Conservation (phyloP, 2,329 filamentous ascomycete species). For the Trichoderma gracile region DNA sequence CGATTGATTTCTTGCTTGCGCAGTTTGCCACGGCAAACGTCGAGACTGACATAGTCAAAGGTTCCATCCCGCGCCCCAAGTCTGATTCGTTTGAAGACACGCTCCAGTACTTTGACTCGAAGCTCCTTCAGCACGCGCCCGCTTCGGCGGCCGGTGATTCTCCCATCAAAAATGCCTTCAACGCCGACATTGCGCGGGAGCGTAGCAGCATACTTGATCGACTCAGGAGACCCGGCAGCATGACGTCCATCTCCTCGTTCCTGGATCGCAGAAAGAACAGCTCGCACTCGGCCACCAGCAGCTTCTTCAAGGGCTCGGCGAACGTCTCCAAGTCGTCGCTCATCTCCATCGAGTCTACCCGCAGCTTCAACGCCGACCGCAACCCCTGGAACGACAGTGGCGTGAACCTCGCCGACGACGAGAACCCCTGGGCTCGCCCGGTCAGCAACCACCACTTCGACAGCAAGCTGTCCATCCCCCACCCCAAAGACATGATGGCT, state of each 20-base stretch:
- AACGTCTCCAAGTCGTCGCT: slow-evolving; percentile 94
- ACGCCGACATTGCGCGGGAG: slow-evolving; percentile 76
- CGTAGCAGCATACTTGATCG: slow-evolving; percentile 85
- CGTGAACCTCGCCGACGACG: slow-evolving; percentile 89
- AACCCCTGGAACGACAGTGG: slow-evolving; percentile 99
- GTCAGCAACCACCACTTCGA: slow-evolving; percentile 66
- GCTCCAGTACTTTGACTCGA: slow-evolving; percentile 94
- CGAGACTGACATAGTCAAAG: slow-evolving; percentile 84
- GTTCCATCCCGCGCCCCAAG: slow-evolving; percentile 95
- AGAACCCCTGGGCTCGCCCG: slow-evolving; percentile 67
- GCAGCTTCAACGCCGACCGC: slow-evolving; percentile 85
- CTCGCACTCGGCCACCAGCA: slow-evolving; percentile 75
- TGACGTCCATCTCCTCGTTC: slow-evolving; percentile 94
- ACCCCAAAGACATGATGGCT: slow-evolving; percentile 76
- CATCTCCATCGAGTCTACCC: slow-evolving; percentile 91
- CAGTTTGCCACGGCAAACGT: slow-evolving; percentile 85
- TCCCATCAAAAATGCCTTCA: slow-evolving; percentile 81
- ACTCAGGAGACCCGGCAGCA: slow-evolving; percentile 90
- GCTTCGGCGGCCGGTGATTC: slow-evolving; percentile 80
- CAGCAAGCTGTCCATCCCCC: slow-evolving; percentile 63
- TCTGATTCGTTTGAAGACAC: slow-evolving; percentile 98
- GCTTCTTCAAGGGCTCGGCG: slow-evolving; percentile 89
- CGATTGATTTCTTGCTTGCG: slow-evolving; percentile 89
- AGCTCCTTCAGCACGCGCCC: slow-evolving; percentile 90
- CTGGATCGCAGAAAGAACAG: slow-evolving; percentile 94